Evolutionary conservation across 1,284 basidiomycete genomes (phyloP).

Genomic region (Nidula niveotomentosa): DNA sequence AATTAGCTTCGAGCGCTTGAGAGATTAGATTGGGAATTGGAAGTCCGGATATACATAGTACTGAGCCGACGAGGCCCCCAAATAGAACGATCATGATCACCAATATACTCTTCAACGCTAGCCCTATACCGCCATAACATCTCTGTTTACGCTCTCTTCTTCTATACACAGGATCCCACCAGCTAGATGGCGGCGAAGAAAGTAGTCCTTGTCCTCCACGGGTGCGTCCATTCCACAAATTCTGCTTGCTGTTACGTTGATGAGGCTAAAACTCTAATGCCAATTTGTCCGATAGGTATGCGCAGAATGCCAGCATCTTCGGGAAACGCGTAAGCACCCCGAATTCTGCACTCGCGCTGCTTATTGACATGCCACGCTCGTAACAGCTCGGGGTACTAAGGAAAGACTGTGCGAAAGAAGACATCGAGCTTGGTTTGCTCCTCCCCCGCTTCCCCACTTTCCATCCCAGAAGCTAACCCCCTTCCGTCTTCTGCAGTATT

Average conservation of each 20-base stretch:
- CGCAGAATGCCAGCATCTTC: conserved; percentile 81
- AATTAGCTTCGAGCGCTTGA: no score
- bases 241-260: conserved; percentile 2
- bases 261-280: conserved; percentile 1
- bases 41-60: no score
- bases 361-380: conserved; percentile 10
- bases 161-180: background rate
- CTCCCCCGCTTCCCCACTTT: background rate
- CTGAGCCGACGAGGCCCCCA: no score
- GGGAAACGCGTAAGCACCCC: conserved; percentile 68
- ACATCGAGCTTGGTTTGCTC: conserved; percentile 68
- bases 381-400: conserved; percentile 71
- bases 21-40: no score
- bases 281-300: conserved; percentile 53
- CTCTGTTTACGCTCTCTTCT: no score
- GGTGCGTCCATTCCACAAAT: conserved; percentile 32
- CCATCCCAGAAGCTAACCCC: no score
- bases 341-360: conserved; percentile 11
- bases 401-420: conserved; percentile 62
- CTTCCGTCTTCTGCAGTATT: conserved; percentile 55
- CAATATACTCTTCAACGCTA: no score
- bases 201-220: conserved; percentile 60
- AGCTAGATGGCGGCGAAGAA: conserved; percentile 15
- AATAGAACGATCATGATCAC: no score
- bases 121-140: no score